These are phyloP conservation scores for Blepharisma stoltei DNA, from an alignment of 73 alveolate species.

Conservation along the genomic window DNA sequence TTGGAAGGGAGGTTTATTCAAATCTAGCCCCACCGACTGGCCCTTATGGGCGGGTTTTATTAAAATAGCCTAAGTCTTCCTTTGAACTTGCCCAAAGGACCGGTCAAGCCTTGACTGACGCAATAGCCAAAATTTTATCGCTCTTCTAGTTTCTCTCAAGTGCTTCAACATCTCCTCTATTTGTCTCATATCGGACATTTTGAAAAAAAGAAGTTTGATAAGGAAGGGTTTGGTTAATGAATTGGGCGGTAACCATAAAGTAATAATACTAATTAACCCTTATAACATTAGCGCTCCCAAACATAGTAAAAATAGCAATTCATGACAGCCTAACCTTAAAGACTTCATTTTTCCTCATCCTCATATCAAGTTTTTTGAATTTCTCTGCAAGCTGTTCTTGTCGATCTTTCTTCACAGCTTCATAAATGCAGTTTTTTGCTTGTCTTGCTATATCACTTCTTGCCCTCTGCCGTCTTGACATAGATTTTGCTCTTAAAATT, in stretches of 20 bases:
- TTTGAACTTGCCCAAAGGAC: too few species aligned
- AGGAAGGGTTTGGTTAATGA: too few species aligned
- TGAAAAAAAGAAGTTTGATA: too few species aligned
- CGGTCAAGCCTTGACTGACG: too few species aligned
- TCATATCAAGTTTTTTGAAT: not conserved
- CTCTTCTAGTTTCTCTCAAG: not conserved
- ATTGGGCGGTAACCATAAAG: too few species aligned
- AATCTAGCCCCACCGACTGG: not conserved
- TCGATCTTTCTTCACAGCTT: not conserved
- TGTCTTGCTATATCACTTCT: not conserved
- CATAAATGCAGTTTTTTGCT: not conserved
- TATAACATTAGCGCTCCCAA: not conserved
- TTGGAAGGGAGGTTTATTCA: not conserved
- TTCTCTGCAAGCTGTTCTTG: not conserved
- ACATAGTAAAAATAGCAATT: not conserved
- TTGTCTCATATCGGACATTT: too few species aligned
- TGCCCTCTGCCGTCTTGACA: not conserved
- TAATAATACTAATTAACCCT: too few species aligned
- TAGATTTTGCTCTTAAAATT: not conserved
- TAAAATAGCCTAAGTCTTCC: too few species aligned
- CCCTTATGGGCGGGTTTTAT: too few species aligned
- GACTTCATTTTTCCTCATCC: conserved; percentile 12
- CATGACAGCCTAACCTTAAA: not conserved
- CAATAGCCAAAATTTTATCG: not conserved
- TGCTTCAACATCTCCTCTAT: not conserved